A percentile compares a stretch with the other conserved stretches of the same genome.
Evolutionary conservation across 768 basidiomycete species (phyloP).

Genomic region (Suillus lakei): DNA sequence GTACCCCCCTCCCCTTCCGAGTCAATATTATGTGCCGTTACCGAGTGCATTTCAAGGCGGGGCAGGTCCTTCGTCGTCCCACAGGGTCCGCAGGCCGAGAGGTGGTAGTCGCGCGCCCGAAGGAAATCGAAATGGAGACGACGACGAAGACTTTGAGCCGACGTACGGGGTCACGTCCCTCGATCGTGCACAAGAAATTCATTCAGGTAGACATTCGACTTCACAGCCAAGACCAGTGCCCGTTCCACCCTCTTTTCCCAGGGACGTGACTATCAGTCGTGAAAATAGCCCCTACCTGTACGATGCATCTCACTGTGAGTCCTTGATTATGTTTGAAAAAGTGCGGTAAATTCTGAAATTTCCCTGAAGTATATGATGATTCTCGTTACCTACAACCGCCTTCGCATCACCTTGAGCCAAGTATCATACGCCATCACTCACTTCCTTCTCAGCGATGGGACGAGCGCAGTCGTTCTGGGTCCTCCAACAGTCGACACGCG

Average conservation of each 20-base stretch:
- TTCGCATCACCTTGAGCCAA: constrained; percentile 21
- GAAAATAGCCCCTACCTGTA: background rate
- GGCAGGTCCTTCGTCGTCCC: constrained; percentile 48
- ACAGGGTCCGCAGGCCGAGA: constrained; percentile 14
- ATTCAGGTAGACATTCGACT: background rate
- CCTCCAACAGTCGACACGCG: constrained; percentile 23
- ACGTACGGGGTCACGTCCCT: constrained; percentile 22
- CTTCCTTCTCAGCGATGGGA: constrained; percentile 28
- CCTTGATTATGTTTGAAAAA: background rate
- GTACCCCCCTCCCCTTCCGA: constrained; percentile 30
- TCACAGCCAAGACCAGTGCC: constrained; percentile 25
- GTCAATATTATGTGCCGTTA: constrained; percentile 18
- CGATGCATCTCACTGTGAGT: background rate
- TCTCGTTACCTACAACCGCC: constrained; percentile 23
- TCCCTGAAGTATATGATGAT: constrained; percentile 14
- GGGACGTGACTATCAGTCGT: background rate
- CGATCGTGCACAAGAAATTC: constrained; percentile 26
- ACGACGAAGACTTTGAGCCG: constrained; percentile 17
- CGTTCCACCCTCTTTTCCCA: constrained; percentile 10
- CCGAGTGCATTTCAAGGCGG: constrained; percentile 36
- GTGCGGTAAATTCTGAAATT: background rate
- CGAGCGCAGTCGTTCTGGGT: constrained; percentile 28
- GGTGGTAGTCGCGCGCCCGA: constrained; percentile 12
- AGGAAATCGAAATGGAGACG: constrained; percentile 19
- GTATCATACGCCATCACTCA: constrained; percentile 28